Evolutionary conservation across 2,329 filamentous ascomycete species (phyloP).

Genomic region (Xylariaceae sp.): DNA sequence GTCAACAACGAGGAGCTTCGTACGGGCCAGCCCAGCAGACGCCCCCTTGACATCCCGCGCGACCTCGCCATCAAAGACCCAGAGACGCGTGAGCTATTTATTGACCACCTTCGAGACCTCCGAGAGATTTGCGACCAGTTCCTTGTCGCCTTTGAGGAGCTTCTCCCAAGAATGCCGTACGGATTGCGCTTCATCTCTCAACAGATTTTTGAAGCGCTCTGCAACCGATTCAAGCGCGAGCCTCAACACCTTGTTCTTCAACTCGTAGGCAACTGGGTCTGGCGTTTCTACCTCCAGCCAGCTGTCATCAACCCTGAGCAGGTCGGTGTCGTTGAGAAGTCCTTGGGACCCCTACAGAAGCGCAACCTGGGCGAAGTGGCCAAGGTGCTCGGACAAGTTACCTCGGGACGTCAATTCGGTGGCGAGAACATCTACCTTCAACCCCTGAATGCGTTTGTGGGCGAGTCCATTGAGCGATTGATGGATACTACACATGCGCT

Average conservation of each 20-base stretch:
- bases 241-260: conserved; percentile 73
- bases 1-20: conserved; percentile 97
- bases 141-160: conserved; percentile 73
- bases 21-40: conserved; percentile 75
- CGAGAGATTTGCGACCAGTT: conserved; percentile 93
- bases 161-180: conserved; percentile 84
- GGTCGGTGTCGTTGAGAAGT: conserved; percentile 85
- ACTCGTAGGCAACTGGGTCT: conserved; percentile 83
- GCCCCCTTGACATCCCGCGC: conserved; percentile 77
- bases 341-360: conserved; percentile 85
- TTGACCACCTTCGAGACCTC: conserved; percentile 88
- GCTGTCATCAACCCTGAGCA: conserved; percentile 86
- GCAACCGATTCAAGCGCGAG: conserved; percentile 73
- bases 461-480: conserved; percentile 76
- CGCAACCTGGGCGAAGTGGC: conserved; percentile 84
- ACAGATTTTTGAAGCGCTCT: conserved; percentile 76
- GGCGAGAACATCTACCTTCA: conserved; percentile 94
- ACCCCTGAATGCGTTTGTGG: conserved; percentile 86
- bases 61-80: conserved; percentile 94
- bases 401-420: conserved; percentile 82
- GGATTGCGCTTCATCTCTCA: conserved; percentile 83
- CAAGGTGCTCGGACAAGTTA: conserved; percentile 86
- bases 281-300: conserved; percentile 89
- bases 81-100: conserved; percentile 87
- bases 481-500: conserved; percentile 69